phyloP scores from a whole-genome alignment of 805 yeast genomes.

The Teunomyces pallodes region DNA sequence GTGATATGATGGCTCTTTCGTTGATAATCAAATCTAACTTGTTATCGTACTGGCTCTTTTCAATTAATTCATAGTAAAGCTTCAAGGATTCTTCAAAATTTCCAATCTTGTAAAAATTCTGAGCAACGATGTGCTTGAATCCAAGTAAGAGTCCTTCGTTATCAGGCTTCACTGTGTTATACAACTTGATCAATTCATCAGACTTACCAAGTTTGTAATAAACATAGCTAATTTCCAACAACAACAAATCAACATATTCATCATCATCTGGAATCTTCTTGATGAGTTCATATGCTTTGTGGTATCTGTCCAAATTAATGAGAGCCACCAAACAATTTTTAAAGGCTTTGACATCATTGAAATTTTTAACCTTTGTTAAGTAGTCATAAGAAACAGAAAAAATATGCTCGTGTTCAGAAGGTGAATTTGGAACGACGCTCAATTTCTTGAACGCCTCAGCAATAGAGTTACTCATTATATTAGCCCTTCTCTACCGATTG shows the following conservation, averaged over 20 bases:
- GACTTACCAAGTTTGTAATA: constrained; percentile 55
- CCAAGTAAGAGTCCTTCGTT: constrained; percentile 26
- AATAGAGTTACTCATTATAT: constrained; percentile 36
- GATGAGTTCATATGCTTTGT: constrained; percentile 45
- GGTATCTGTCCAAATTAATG: constrained; percentile 57
- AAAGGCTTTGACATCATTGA: constrained; percentile 35
- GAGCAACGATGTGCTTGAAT: constrained; percentile 51
- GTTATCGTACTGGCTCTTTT: constrained; percentile 41
- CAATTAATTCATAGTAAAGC: constrained; percentile 43
- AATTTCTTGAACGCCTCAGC: constrained; percentile 41
- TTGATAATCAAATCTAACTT: constrained; percentile 55
- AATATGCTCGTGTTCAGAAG: constrained; percentile 35
- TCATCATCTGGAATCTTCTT: constrained; percentile 37
- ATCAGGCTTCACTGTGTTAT: constrained; percentile 9
- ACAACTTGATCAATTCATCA: constrained; percentile 21
- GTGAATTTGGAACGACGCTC: constrained; percentile 27
- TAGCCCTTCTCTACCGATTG: background rate
- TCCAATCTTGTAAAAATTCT: constrained; percentile 51
- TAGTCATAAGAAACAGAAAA: constrained; percentile 41
- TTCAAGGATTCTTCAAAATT: constrained; percentile 39
- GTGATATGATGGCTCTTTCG: constrained; percentile 67
- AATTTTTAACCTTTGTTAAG: constrained; percentile 36
- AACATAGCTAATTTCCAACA: constrained; percentile 57
- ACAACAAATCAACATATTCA: constrained; percentile 15
- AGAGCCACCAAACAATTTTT: constrained; percentile 53